A percentile compares a stretch with the other conserved stretches of the same genome.
These are phyloP conservation scores for Cicer yamashitae DNA, from an alignment of 306 rosid species.

Conservation along the genomic window DNA sequence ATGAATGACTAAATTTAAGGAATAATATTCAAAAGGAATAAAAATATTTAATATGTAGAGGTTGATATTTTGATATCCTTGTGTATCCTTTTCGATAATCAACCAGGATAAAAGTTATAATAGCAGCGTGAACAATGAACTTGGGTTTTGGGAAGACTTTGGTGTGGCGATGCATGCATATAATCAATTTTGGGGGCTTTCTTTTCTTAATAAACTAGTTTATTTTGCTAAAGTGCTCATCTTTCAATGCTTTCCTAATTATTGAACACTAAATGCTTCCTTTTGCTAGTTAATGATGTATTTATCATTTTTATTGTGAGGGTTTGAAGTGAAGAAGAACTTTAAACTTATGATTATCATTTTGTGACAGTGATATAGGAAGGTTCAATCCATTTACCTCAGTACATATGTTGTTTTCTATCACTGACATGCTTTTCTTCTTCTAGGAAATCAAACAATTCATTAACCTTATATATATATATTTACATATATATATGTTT, in stretches of 20 bases:
- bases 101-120: neutral
- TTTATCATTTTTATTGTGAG: neutral
- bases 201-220: constrained; percentile 2
- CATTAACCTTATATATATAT: neutral
- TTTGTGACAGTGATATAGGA: neutral
- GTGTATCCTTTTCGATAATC: neutral
- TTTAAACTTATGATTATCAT: neutral
- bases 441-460: neutral
- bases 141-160: neutral
- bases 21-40: neutral
- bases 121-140: neutral
- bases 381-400: constrained; percentile 7
- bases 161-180: neutral
- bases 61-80: constrained; percentile 7
- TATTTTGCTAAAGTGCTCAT: neutral
- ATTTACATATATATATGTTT: too few species aligned
- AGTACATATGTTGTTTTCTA: neutral
- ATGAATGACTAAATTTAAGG: neutral
- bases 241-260: neutral
- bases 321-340: neutral
- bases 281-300: constrained; percentile 1
- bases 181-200: neutral
- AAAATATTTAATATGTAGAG: neutral
- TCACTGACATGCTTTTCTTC: neutral
- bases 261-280: constrained; percentile 1